These are phyloP conservation scores for Suillus discolor DNA, from an alignment of 768 basidiomycete species.

Conservation along the genomic window DNA sequence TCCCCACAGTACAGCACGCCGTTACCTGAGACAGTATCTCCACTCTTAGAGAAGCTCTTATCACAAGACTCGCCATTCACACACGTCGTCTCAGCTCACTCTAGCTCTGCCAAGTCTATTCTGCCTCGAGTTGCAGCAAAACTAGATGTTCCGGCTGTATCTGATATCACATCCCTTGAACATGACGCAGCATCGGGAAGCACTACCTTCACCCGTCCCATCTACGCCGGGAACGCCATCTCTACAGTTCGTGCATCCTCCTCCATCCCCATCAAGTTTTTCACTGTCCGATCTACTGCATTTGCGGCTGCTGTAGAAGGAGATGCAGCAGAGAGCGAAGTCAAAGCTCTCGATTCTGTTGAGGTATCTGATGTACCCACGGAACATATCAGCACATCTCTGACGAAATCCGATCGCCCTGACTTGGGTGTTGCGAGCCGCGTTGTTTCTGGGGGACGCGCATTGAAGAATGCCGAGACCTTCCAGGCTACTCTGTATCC, in stretches of 20 bases:
- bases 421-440: conserved; percentile 86
- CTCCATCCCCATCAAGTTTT: conserved; percentile 85
- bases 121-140: conserved; percentile 90
- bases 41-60: conserved; percentile 78
- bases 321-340: conserved; percentile 59
- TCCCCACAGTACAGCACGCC: conserved; percentile 61
- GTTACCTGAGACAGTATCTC: conserved; percentile 59
- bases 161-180: conserved; percentile 71
- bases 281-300: conserved; percentile 92
- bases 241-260: conserved; percentile 83
- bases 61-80: conserved; percentile 69
- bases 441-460: conserved; percentile 94
- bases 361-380: conserved; percentile 53
- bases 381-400: conserved; percentile 68
- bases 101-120: conserved; percentile 89
- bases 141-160: conserved; percentile 89
- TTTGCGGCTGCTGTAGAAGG: conserved; percentile 65
- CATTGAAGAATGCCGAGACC: conserved; percentile 92
- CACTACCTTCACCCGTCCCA: conserved; percentile 90
- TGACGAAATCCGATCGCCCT: conserved; percentile 90
- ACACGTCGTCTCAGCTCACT: conserved; percentile 91
- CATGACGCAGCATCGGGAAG: conserved; percentile 64
- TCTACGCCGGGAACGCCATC: conserved; percentile 98
- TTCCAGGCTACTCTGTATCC: conserved; percentile 87
- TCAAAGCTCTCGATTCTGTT: conserved; percentile 64